Conservation (phyloP, 2,329 filamentous ascomycete species). For the Ceratocystiopsis brevicomis region DNA sequence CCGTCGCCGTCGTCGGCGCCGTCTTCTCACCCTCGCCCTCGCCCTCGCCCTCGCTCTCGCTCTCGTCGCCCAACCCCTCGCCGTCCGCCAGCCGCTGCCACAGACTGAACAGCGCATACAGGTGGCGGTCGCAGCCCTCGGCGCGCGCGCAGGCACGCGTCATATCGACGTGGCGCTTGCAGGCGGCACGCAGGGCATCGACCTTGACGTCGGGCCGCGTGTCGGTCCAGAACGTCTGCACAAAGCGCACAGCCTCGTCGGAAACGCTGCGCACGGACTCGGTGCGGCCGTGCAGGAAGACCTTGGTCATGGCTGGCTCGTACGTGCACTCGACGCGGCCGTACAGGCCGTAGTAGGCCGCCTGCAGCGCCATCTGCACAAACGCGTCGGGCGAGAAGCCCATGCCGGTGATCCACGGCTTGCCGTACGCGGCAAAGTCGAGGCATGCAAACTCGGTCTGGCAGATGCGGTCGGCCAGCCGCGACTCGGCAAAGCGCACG, state of each 20-base stretch:
- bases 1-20: slow-evolving; percentile 2
- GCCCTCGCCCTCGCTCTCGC: neutral
- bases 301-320: slow-evolving; percentile 96
- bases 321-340: slow-evolving; percentile 89
- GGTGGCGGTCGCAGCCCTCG: slow-evolving; percentile 75
- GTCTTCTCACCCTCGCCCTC: neutral
- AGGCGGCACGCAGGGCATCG: slow-evolving; percentile 66
- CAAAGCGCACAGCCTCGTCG: slow-evolving; percentile 66
- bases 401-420: slow-evolving; percentile 95
- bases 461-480: slow-evolving; percentile 81
- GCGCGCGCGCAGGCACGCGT: slow-evolving; percentile 80
- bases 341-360: slow-evolving; percentile 92
- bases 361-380: slow-evolving; percentile 97
- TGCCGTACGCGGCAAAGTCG: slow-evolving; percentile 77
- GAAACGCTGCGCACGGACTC: slow-evolving; percentile 84
- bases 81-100: slow-evolving; percentile 84
- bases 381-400: slow-evolving; percentile 95
- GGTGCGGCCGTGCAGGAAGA: slow-evolving; percentile 80
- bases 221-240: slow-evolving; percentile 88
- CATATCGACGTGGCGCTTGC: slow-evolving; percentile 58
- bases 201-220: slow-evolving; percentile 69
- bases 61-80: slow-evolving; percentile 29
- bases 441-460: slow-evolving; percentile 92
- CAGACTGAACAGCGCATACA: slow-evolving; percentile 85
- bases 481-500: slow-evolving; percentile 84